Conservation (phyloP, 768 basidiomycete genomes). For the Suillus occidentalis region DNA sequence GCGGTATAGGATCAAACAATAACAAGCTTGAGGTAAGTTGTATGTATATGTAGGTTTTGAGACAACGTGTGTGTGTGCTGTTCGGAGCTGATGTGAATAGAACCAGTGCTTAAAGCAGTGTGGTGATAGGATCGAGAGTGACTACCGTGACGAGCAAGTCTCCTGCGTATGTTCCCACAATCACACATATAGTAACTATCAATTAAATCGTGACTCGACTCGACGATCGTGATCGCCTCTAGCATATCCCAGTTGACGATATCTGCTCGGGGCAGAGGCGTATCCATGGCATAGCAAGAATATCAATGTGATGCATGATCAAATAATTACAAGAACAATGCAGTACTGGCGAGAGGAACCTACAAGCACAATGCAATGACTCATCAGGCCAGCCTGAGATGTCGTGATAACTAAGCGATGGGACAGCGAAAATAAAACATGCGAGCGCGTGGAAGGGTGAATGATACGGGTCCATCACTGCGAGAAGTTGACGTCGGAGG, state of each 20-base stretch:
- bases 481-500: too few relatives aligned
- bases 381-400: background rate
- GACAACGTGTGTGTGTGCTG: conserved; percentile 4
- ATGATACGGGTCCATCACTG: too few relatives aligned
- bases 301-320: background rate
- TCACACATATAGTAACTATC: background rate
- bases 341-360: background rate
- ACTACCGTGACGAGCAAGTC: conserved; percentile 18
- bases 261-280: background rate
- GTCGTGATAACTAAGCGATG: background rate
- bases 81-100: conserved; percentile 6
- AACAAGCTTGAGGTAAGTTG: conserved; percentile 4
- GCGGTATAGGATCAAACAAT: background rate
- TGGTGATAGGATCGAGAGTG: conserved; percentile 14
- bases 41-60: conserved; percentile 1
- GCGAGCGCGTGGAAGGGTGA: background rate
- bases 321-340: background rate
- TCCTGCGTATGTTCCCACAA: background rate
- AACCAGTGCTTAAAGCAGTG: conserved; percentile 13
- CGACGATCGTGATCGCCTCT: background rate
- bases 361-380: too few relatives aligned
- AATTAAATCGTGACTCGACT: background rate
- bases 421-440: background rate
- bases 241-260: background rate
- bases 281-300: background rate